Percentiles rank a stretch among this genome's conserved stretches.
Conservation (phyloP, 2,329 filamentous ascomycete species). For the Knufia fluminis region DNA sequence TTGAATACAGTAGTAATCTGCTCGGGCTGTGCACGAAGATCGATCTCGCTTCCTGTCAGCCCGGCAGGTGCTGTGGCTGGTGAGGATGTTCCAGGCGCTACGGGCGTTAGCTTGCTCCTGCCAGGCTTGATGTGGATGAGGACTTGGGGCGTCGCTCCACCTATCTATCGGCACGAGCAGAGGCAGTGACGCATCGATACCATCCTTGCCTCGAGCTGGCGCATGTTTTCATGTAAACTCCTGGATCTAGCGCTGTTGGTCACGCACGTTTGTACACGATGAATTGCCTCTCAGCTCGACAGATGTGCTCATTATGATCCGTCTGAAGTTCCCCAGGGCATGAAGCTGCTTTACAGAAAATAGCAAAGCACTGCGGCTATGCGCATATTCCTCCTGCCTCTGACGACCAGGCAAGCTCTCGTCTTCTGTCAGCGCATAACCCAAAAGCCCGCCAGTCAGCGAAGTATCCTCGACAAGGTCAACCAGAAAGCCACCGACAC, state of each 20-base stretch:
- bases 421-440: slow-evolving; percentile 79
- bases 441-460: slow-evolving; percentile 44
- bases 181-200: background rate
- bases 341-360: background rate
- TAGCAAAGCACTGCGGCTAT: slow-evolving; percentile 42
- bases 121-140: background rate
- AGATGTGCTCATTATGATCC: slow-evolving; percentile 2
- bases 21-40: background rate
- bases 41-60: background rate
- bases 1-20: background rate
- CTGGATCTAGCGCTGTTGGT: background rate
- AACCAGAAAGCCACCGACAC: slow-evolving; percentile 62
- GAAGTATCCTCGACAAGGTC: slow-evolving; percentile 57
- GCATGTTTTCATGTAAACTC: background rate
- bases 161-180: background rate
- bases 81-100: background rate
- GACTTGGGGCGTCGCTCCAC: background rate
- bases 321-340: background rate
- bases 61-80: no score
- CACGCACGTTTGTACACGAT: background rate
- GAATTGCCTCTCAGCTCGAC: background rate
- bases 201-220: background rate
- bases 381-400: slow-evolving; percentile 87
- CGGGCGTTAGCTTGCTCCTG: background rate
- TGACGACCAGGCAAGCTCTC: slow-evolving; percentile 82